phyloP scores from a whole-genome alignment of 2,329 filamentous ascomycete species.

The Chaetomium strumarium region DNA sequence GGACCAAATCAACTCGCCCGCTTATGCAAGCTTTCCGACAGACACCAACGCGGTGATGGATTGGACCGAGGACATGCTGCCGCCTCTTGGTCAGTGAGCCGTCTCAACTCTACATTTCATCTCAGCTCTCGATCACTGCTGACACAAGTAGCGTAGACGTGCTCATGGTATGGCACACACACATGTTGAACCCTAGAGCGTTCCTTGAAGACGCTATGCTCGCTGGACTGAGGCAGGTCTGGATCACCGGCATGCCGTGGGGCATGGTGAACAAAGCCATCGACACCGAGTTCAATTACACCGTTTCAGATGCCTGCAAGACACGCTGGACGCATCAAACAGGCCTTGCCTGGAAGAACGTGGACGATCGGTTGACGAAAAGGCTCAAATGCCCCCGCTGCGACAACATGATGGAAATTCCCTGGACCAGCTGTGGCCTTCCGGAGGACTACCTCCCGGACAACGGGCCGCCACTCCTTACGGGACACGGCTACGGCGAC shows the following conservation, averaged over 20 bases:
- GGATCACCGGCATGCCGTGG: conserved; percentile 64
- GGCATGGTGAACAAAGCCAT: conserved; percentile 51
- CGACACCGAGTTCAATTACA: conserved; percentile 53
- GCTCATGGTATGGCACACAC: conserved; percentile 73
- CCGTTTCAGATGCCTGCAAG: conserved; percentile 38
- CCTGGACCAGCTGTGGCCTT: conserved; percentile 54
- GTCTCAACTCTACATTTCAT: background rate
- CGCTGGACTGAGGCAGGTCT: conserved; percentile 47
- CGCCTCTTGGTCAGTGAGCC: conserved; percentile 50
- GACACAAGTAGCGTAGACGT: conserved; percentile 53
- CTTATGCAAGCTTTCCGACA: conserved; percentile 32
- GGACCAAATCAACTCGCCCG: conserved; percentile 17
- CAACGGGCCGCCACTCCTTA: conserved; percentile 28
- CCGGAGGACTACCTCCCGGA: conserved; percentile 31
- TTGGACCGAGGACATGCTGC: conserved; percentile 42
- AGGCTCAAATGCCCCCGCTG: conserved; percentile 53
- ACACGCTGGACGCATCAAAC: conserved; percentile 43
- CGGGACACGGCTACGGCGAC: conserved; percentile 57
- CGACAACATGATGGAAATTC: conserved; percentile 34
- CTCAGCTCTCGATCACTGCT: background rate
- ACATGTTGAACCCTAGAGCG: conserved; percentile 69
- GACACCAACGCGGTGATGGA: conserved; percentile 23
- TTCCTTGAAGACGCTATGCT: conserved; percentile 70
- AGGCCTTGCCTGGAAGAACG: conserved; percentile 53
- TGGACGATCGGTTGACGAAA: conserved; percentile 45